Base-by-base conservation (phyloP, 495 filamentous ascomycete species). In the Aspergillus saccharolyticus region DNA sequence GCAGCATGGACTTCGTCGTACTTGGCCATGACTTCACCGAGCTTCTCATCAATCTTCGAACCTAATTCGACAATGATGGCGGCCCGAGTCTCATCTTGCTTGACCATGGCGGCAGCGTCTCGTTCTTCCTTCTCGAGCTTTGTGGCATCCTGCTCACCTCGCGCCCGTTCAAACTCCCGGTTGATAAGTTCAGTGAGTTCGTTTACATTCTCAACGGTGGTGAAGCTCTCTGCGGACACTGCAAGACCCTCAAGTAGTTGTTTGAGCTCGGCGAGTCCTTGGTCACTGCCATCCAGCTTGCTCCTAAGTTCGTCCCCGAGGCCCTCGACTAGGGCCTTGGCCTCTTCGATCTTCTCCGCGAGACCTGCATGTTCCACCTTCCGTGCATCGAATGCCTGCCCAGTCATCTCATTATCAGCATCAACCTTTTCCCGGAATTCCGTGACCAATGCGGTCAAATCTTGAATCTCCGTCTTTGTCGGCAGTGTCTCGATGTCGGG, bases 141-240 rank as follows among this genome's bases (percentile, higher is more conserved):
- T 39, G 80, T 74, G 7, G 83, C 84, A 59, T 89, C 84, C 18
- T 90, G 75, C 39, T 83, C 81, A 10, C 82, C 81, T 50, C 86
- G 85, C 10, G 86, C 81, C 20, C 88, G 84, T 59, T 95, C 89
- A 58, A 96, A 95, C 59, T 94, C 92, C 0, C 79, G 69, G 64
- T 85, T 91, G 62, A 96, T 82, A 1, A 83, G 79, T 55, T 96
- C 89, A 55, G 88, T 84, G 43, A 96, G 77, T 58, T 91, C 87
- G 65, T 90, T 91, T 33, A 96, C 74, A 59, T 87, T 89, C 19
- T 78, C 76, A 6, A 82, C 76, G 4, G 78, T 80, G 52, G 79
- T 77, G 54, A 78, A 82, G 53, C 75, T 76, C 57, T 83, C 78
- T 12, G 89, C 77, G 12, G 81, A 85, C 19, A 84, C 78, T 42